Conservation (phyloP, 352 stramenopile species). For the Thraustochytrium striatum region DNA sequence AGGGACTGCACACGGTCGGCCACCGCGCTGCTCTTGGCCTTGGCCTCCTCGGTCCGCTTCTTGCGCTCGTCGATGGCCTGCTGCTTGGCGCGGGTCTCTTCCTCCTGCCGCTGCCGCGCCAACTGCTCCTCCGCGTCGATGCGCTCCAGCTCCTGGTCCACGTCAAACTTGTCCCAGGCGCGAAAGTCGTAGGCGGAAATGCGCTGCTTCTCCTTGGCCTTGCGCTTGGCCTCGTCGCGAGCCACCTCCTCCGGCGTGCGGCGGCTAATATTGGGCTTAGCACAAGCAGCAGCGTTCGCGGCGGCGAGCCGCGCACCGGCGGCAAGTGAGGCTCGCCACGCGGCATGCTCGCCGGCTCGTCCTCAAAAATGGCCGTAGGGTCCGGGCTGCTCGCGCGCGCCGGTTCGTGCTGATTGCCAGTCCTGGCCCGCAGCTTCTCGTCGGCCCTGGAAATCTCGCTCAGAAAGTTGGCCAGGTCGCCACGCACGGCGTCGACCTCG, state of each 20-base stretch:
- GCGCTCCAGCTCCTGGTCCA: conserved; percentile 68
- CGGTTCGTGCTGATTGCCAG: no score
- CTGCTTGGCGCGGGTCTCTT: conserved; percentile 53
- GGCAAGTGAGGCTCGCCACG: no score
- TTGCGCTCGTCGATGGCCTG: conserved; percentile 42
- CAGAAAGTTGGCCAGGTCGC: conserved; percentile 67
- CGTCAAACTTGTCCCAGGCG: conserved; percentile 82
- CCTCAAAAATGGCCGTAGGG: no score
- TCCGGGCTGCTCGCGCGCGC: no score
- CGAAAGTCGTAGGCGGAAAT: conserved; percentile 76
- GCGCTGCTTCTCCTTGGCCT: conserved; percentile 25
- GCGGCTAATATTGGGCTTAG: conserved; percentile 4
- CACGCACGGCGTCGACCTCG: conserved; percentile 64
- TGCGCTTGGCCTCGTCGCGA: conserved; percentile 7
- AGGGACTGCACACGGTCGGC: conserved; percentile 48
- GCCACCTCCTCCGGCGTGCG: conserved; percentile 14
- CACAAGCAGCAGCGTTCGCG: conserved; percentile 15
- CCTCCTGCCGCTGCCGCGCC: not conserved
- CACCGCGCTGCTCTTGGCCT: conserved; percentile 2
- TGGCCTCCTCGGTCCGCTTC: not conserved
- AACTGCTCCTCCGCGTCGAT: conserved; percentile 64
- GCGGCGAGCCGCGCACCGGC: not conserved
- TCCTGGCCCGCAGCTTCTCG: conserved; percentile 57
- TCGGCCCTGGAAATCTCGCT: conserved; percentile 56
- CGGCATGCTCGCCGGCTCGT: no score